Evolutionary conservation across 371 early-diverging fungal genomes (phyloP).

Genomic region (Saksenaea vasiformis): DNA sequence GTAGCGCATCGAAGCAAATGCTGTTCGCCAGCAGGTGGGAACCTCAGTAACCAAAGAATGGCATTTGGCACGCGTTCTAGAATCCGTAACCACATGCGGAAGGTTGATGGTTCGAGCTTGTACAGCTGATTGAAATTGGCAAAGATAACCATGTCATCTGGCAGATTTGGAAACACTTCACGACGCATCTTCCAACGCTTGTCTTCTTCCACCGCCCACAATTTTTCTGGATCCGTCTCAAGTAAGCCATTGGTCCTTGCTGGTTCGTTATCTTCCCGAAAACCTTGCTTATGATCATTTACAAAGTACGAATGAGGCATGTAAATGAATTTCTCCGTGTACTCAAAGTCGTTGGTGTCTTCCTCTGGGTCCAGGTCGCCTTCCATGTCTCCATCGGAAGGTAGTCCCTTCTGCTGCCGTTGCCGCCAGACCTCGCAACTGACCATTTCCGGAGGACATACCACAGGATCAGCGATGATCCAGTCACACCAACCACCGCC

Average conservation of each 20-base stretch:
- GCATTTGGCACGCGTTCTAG: slow-evolving; percentile 80
- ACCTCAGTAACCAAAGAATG: slow-evolving; percentile 88
- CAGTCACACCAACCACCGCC: slow-evolving; percentile 94
- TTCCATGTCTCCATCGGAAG: slow-evolving; percentile 51
- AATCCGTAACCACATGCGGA: slow-evolving; percentile 84
- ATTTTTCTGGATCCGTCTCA: slow-evolving; percentile 37
- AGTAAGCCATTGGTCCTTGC: not conserved
- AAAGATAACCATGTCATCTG: slow-evolving; percentile 85
- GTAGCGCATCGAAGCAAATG: slow-evolving; percentile 72
- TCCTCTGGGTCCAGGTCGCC: slow-evolving; percentile 82
- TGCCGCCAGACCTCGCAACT: slow-evolving; percentile 69
- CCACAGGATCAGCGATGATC: slow-evolving; percentile 86
- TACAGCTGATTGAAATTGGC: slow-evolving; percentile 96
- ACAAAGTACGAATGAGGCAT: slow-evolving; percentile 93
- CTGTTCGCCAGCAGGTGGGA: slow-evolving; percentile 87
- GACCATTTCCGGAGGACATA: slow-evolving; percentile 84
- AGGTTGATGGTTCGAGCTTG: slow-evolving; percentile 84
- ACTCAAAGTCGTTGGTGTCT: slow-evolving; percentile 67
- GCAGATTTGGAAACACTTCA: slow-evolving; percentile 82
- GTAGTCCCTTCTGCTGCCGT: slow-evolving; percentile 15
- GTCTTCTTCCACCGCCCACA: slow-evolving; percentile 81
- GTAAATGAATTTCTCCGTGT: slow-evolving; percentile 89
- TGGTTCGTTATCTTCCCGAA: slow-evolving; percentile 72
- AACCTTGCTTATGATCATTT: slow-evolving; percentile 92
- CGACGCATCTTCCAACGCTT: slow-evolving; percentile 84